These are phyloP conservation scores for Amyloporia xantha DNA, from an alignment of 768 basidiomycete species.

Conservation along the genomic window DNA sequence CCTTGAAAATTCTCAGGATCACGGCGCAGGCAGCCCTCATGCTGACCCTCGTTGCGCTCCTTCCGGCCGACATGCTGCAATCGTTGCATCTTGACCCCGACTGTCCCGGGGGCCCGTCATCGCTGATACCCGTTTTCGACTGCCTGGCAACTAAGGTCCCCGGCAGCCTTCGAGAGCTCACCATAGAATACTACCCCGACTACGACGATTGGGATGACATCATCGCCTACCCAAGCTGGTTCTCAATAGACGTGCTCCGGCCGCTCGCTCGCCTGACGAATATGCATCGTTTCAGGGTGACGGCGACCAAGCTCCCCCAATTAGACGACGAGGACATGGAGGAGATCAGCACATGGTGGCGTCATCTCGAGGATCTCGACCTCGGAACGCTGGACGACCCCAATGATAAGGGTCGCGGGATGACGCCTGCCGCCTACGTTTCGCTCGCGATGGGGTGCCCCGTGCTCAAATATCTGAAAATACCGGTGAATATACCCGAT, in stretches of 20 bases:
- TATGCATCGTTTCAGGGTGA: constrained; percentile 20
- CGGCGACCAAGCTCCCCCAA: constrained; percentile 18
- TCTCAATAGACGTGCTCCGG: constrained; percentile 19
- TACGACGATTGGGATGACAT: constrained; percentile 3
- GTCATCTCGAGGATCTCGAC: constrained; percentile 18
- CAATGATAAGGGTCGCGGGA: neutral
- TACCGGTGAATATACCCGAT: constrained; percentile 1
- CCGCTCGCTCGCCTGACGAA: constrained; percentile 20
- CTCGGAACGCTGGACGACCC: constrained; percentile 16
- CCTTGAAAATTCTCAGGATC: constrained; percentile 14
- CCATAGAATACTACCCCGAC: constrained; percentile 15
- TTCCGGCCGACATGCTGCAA: constrained; percentile 11
- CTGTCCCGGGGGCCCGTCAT: constrained; percentile 6
- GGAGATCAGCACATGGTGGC: constrained; percentile 22
- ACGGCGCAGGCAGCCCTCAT: constrained; percentile 10
- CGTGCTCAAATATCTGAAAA: neutral
- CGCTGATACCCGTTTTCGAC: constrained; percentile 14
- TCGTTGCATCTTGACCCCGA: constrained; percentile 14
- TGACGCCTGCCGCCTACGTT: constrained; percentile 2
- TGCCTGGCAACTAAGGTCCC: constrained; percentile 14
- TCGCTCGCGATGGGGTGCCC: neutral
- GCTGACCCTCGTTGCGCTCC: constrained; percentile 9
- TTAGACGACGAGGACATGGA: constrained; percentile 19
- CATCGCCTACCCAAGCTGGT: constrained; percentile 4
- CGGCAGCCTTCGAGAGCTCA: constrained; percentile 15